Evolutionary conservation across 176 grass and related monocot genomes (phyloP), one percentile per base, ranked within the genome.

Genomic region (Oryza rufipogon): DNA sequence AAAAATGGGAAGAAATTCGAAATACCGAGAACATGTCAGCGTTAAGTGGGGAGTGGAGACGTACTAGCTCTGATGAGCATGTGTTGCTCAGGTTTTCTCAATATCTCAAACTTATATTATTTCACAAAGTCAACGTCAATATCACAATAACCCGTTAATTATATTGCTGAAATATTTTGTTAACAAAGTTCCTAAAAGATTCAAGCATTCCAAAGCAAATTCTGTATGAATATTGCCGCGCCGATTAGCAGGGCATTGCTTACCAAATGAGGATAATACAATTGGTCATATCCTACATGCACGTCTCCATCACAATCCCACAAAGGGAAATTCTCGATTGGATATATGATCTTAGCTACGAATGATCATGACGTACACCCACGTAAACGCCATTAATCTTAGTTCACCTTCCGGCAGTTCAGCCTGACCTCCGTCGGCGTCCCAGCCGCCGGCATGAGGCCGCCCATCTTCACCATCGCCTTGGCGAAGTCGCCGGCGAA

Each of bases 381-480:
- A 12, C 3, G 8, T 41, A 42, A 60, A 38, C 34, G 46, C n/a
- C 19, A 8, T 58, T n/a, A 56, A 56, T 10, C 51, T 34, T 67
- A 94, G 25, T 96, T 93, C 38, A 85, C 75, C 72, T 46, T 82
- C 72, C 86, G 60, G 74, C 94, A 96, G 86, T 87, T 93, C 68
- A 93, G 54, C 73, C 94, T 87, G 73, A 96, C 80, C 88, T 93
- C 88, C 66, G 76, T 80, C 7, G 49, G 82, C 25, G 73, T 94
- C 58, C 94, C 91, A 1, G 86, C 38, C 4, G 81, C 51, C 8
- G 93, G 91, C 41, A 26, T 11, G 14, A 96, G 80, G 38, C 46
- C 80, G 1, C 88, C 94, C 94, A 96, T 91, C 84, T 86, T 96
- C 13, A 91, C 86, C 94, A 96, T 93, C 9, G 91, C 94, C 80